Conservation (phyloP, 805 yeast genomes). For the Metschnikowia cerradonensis region DNA sequence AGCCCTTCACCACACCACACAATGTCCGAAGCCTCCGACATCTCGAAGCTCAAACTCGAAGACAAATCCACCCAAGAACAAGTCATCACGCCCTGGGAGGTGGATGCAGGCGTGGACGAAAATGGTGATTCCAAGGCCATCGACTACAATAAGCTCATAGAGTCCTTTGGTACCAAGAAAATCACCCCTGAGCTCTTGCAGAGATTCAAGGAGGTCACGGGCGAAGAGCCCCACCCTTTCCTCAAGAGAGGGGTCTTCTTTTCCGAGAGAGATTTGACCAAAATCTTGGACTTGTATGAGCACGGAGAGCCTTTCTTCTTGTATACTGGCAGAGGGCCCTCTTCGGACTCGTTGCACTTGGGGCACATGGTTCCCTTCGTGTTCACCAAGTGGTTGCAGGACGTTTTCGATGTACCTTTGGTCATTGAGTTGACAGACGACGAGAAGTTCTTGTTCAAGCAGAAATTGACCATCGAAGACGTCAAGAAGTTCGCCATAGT, state of each 20-base stretch:
- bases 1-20: background rate
- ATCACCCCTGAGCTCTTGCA: constrained; percentile 67
- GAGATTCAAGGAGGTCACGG: constrained; percentile 79
- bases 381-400: constrained; percentile 97
- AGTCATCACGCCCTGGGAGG: constrained; percentile 91
- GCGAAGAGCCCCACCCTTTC: constrained; percentile 86
- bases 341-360: constrained; percentile 89
- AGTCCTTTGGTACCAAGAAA: constrained; percentile 79
- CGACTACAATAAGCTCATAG: constrained; percentile 84
- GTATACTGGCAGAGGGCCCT: constrained; percentile 97
- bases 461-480: constrained; percentile 79
- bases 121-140: constrained; percentile 80
- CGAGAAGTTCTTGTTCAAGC: constrained; percentile 94
- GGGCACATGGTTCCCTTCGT: constrained; percentile 96
- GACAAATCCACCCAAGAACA: constrained; percentile 26
- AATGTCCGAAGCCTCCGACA: constrained; percentile 16
- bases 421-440: constrained; percentile 95
- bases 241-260: constrained; percentile 89
- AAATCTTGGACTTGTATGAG: constrained; percentile 84
- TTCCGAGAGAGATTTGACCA: constrained; percentile 78
- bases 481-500: constrained; percentile 76
- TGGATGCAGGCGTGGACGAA: constrained; percentile 95
- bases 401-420: constrained; percentile 92
- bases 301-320: constrained; percentile 92
- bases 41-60: constrained; percentile 16